Evolutionary conservation across 2,329 filamentous ascomycete species (phyloP).

Genomic region (Dactylellina haptotyla): DNA sequence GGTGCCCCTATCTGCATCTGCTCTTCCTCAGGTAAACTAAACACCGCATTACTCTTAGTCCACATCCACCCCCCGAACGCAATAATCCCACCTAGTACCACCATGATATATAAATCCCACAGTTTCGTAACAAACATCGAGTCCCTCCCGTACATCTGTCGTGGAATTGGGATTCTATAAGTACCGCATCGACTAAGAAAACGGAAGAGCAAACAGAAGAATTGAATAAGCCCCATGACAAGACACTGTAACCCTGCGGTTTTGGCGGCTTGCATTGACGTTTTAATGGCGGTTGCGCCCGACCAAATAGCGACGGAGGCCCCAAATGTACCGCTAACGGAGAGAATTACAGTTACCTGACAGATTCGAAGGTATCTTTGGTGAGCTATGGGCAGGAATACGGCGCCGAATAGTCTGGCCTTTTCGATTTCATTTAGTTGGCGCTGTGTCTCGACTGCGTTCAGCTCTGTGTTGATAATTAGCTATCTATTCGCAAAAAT

Average conservation of each 20-base stretch:
- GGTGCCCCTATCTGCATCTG: too few species aligned
- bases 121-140: constrained; percentile 4
- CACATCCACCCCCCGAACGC: constrained; percentile 47
- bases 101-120: constrained; percentile 23
- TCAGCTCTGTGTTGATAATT: constrained; percentile 37
- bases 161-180: background rate
- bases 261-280: constrained; percentile 27
- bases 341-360: constrained; percentile 21
- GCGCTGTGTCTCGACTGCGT: constrained; percentile 57
- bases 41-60: constrained; percentile 27
- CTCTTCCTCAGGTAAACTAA: background rate
- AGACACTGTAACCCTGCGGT: constrained; percentile 39
- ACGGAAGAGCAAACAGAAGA: background rate
- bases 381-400: constrained; percentile 7
- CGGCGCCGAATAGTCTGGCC: constrained; percentile 12
- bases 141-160: constrained; percentile 19
- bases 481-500: background rate
- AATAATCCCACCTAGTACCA: constrained; percentile 17
- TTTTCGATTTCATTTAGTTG: constrained; percentile 56
- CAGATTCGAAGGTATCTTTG: constrained; percentile 27
- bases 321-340: constrained; percentile 25
- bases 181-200: background rate
- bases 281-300: constrained; percentile 4
- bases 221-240: constrained; percentile 25
- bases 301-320: constrained; percentile 37